Base-by-base conservation (phyloP, 164 flowering plant species). In the Stephania japonica region DNA sequence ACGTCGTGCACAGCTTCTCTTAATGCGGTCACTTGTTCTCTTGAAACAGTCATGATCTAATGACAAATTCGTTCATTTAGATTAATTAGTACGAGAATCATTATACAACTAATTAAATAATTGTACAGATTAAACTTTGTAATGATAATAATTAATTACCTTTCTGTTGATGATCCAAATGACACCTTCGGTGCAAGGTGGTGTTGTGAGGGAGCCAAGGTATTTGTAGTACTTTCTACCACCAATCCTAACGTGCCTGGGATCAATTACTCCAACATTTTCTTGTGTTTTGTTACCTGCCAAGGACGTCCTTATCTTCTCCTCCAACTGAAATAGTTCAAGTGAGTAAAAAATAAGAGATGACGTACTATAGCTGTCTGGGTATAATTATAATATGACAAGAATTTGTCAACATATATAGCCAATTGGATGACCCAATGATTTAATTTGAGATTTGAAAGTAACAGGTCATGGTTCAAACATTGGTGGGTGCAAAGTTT, bases 231-330 rank as follows among this genome's bases (percentile, higher is more conserved):
- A 75, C 64, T 62, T 70, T 11, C 7, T 72, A 70, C 84, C 77
- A 10, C 77, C 70, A 23, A 75, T 67, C 65, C 75, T 80, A 13
- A 85, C 80, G 19, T 77, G 81, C 6, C 65, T 62, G 38, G 91
- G 91, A 77, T 86, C 70, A 14, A 84, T 68, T 49, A 77, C 32
- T 2, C 89, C 91, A 18, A 78, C 63, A 1, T 67, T 24, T 53
- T 41, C 72, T 42, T 76, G 78, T 13, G 47, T 70, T 41, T 70
- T 41, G 18, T 49, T 62, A 23, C 74, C 80, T 23, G 11, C 59
- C 59, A 82, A 75, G 12, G 78, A 25, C n/a, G n/a, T n/a, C 42
- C 6, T 12, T 42, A 84, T 64, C 6, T 71, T 43, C 6, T 56
- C 49, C 44, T 21, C 70, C 78, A 83, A 65, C 88, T 83, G 78